phyloP scores from a whole-genome alignment of 108 stramenopile species.

The Stephanodiscus minutulus region DNA sequence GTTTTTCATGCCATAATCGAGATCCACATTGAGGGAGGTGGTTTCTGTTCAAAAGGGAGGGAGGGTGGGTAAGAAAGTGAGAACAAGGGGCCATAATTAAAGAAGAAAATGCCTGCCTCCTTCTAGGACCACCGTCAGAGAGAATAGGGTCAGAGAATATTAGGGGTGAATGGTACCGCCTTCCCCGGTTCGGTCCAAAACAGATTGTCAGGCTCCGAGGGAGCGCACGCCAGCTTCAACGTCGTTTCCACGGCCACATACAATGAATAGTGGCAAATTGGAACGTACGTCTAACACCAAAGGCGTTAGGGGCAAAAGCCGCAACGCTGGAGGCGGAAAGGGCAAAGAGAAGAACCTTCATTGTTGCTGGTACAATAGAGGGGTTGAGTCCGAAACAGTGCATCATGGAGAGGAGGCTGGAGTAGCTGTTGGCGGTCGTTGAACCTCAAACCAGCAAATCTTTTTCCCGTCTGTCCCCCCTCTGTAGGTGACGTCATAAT shows the following conservation, averaged over 20 bases:
- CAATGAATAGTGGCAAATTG: neutral
- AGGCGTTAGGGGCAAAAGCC: constrained; percentile 80
- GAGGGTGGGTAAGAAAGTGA: neutral
- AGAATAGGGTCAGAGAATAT: neutral
- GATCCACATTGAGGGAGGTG: constrained; percentile 59
- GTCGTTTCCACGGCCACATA: neutral
- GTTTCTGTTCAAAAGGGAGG: constrained; percentile 19
- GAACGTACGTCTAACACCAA: constrained; percentile 77
- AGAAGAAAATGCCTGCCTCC: neutral
- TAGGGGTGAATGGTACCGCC: neutral
- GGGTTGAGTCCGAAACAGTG: neutral
- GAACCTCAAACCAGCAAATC: constrained; percentile 9
- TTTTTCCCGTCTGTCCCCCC: constrained; percentile 16
- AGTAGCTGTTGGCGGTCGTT: constrained; percentile 2
- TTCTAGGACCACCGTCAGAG: neutral
- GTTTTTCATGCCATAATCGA: constrained; percentile 88
- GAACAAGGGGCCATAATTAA: neutral
- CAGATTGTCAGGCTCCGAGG: neutral
- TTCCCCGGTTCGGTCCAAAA: neutral
- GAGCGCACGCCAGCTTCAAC: neutral
- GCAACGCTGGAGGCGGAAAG: constrained; percentile 70
- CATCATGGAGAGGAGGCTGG: neutral
- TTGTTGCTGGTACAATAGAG: constrained; percentile 23
- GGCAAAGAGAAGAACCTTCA: constrained; percentile 66
- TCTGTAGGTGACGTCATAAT: neutral